Base-by-base conservation (phyloP, 768 basidiomycete genomes). In the Cyclocybe aegerita region DNA sequence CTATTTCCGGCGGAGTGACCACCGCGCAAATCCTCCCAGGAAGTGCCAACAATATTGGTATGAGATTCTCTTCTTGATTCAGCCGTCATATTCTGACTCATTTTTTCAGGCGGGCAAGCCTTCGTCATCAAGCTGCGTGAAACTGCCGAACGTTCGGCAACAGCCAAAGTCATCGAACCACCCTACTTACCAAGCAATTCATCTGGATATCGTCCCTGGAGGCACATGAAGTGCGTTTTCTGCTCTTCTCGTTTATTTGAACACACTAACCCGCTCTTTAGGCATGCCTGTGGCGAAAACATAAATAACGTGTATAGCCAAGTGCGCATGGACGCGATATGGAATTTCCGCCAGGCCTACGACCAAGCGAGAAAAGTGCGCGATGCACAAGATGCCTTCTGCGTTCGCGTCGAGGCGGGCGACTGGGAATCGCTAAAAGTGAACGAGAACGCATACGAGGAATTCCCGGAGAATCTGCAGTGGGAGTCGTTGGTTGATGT, bases 1-100 rank as follows among this genome's bases (percentile, higher is more conserved):
- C 80, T 3, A 75, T 86, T 11, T 65, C 88, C 0, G 90, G 90
- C 2, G 90, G 79, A 0, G 80, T 90, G 4, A 90, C 90, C 0
- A 87, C 86, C 3, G 81, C 83, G 2, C 79, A 88, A 46, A 71
- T 91, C n/a, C 74, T 93, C 0, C 90, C 90, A 1, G 90, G 89
- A 0, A 82, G 78, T 43, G 79, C 75, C 1, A 68, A 80, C 50
- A 81, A 80, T 29, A 86, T 86, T 9, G 84, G 83, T 82, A 43
- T 5, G 56, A 49, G 12, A 11, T 31, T 1, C n/a, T 2, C 41
- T 10, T 36, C 14, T 23, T 12, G 29, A 1, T 23, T 50, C 7
- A 30, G 6, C n/a, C 1, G 35, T 16, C 14, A 2, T 16, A 12
- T 23, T 40, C 4, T 32, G 5, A 9, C 9, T 9, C 10, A 35